These are phyloP conservation scores for Calonectria naviculata DNA, from an alignment of 2,329 filamentous ascomycete genomes.

Conservation along the genomic window DNA sequence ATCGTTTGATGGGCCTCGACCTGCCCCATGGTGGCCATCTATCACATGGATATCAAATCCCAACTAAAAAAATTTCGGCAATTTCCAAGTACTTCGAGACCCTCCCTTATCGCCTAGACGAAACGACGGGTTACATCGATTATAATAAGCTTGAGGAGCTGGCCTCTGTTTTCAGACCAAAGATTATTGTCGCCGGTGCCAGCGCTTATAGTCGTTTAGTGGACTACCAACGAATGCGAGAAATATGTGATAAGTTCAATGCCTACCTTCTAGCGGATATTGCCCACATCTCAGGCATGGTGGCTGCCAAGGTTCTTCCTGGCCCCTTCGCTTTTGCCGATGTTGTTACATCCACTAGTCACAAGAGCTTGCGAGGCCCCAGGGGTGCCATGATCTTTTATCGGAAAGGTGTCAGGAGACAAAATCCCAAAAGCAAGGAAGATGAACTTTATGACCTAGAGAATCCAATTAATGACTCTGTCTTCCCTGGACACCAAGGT, in stretches of 20 bases:
- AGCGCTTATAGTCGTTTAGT: conserved; percentile 97
- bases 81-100: conserved; percentile 99
- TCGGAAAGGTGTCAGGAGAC: conserved; percentile 88
- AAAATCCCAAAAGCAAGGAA: conserved; percentile 86
- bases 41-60: conserved; percentile 97
- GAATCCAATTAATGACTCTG: conserved; percentile 91
- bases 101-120: conserved; percentile 91
- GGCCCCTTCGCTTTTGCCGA: conserved; percentile 91
- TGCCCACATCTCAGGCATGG: conserved; percentile 95
- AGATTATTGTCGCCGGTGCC: conserved; percentile 94
- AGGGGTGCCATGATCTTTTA: conserved; percentile 99
- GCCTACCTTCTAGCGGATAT: conserved; percentile 96
- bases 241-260: conserved; percentile 90
- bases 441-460: conserved; percentile 92
- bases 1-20: conserved; percentile 96
- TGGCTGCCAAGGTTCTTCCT: conserved; percentile 91
- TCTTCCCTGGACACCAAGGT: conserved; percentile 98
- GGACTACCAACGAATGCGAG: conserved; percentile 92
- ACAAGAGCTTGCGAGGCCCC: conserved; percentile 96
- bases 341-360: conserved; percentile 96
- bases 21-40: conserved; percentile 96
- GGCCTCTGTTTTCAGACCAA: conserved; percentile 90
- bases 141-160: conserved; percentile 92
- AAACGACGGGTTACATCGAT: conserved; percentile 92
- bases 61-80: conserved; percentile 94